Evolutionary conservation across 1,139 yeast species (phyloP), one percentile per base, ranked within the genome.

Genomic region (Suhomyces chickasaworum): DNA sequence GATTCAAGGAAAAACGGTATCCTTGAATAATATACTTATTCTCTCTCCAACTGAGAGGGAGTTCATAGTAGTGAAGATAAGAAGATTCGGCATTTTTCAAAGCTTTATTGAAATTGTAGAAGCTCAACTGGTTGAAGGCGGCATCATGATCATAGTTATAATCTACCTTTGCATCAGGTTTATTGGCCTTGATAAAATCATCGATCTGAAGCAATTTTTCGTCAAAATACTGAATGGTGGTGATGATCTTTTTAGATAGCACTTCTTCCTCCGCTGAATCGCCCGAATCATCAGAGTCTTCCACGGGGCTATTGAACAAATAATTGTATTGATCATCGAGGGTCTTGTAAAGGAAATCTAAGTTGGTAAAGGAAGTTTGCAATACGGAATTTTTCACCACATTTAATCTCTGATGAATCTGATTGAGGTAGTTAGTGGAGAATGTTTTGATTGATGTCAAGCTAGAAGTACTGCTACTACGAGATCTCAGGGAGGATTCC

Each of bases 31-130:
- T 89, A 63, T 80, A 90, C 48, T 90, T 84, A 68, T 93, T 93
- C 64, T 91, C 97, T 60, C 96, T 78, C 97, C 97, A 93, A 43
- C 88, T 89, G 53, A 84, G 79, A 1, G 99, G 99, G 43, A 93
- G 71, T 63, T 93, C 96, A 60, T 89, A 89, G 65, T 86, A 88
- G 55, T 89, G 90, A 43, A 93, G 68, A 48, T 84, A 77, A 4
- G 56, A 45, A 7, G 68, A 53, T 35, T 78, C 71, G 2, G 96
- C 95, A 8, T 70, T 63, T 27, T 71, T 69, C 36, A 78, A 62
- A 0, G 90, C 90, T 44, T 70, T 70, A 53, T 83, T 83, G 60
- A 83, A 84, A 61, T 84, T 83, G 60, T 77, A 81, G 50, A 75
- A 76, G 33, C 69, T 64, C 45, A 78, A 69, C 22, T 71, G 72